These are phyloP conservation scores for Yarrowia sp. DNA, from an alignment of 805 yeast species.

Conservation along the genomic window DNA sequence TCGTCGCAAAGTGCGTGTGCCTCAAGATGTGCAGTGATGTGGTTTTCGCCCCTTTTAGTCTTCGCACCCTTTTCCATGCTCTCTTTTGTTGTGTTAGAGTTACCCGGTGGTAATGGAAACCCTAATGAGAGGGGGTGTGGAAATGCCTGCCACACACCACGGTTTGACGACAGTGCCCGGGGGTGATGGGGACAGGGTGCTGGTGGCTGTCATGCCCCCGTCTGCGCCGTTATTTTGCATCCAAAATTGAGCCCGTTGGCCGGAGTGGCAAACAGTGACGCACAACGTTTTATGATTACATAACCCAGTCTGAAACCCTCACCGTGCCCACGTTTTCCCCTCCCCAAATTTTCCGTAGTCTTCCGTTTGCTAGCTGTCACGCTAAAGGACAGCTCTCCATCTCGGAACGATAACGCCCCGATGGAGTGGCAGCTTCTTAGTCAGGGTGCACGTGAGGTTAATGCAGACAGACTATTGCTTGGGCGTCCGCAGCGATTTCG, in stretches of 20 bases:
- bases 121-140: slow-evolving; percentile 18
- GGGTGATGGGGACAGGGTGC: too few species aligned
- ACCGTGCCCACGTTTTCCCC: slow-evolving; percentile 18
- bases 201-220: background rate
- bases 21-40: slow-evolving; percentile 20
- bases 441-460: slow-evolving; percentile 7
- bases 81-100: slow-evolving; percentile 26
- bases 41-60: slow-evolving; percentile 15
- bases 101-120: slow-evolving; percentile 25
- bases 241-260: background rate
- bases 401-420: background rate
- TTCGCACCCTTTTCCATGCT: slow-evolving; percentile 23
- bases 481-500: background rate
- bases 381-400: background rate
- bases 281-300: background rate
- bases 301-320: slow-evolving; percentile 11
- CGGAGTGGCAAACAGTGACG: background rate
- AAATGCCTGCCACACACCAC: background rate
- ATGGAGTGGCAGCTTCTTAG: background rate
- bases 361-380: background rate
- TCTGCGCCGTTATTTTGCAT: background rate
- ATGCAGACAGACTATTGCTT: background rate
- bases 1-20: slow-evolving; percentile 21
- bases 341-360: background rate
- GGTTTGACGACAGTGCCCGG: background rate